Base-by-base conservation (phyloP, 2,329 filamentous ascomycete genomes). In the Pseudogymnoascus sp. region DNA sequence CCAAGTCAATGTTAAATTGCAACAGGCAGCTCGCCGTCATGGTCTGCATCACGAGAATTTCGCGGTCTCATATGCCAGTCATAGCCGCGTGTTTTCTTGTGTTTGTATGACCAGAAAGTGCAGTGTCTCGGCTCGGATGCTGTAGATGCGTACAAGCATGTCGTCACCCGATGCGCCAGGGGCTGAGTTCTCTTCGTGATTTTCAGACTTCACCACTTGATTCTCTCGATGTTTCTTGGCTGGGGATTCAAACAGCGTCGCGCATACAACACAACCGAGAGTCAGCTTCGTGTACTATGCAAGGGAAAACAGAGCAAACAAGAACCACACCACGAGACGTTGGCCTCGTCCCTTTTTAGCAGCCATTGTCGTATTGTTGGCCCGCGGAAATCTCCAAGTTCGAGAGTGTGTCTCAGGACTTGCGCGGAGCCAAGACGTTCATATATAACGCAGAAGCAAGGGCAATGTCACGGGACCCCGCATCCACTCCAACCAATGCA, bases 91-190 rank as follows among this genome's bases (percentile, higher is more conserved):
- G 27, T 55, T 55, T 55, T 55, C 13, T 52, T 6, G 27, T 7
- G n/a, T 18, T 55, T 55, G 45, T 55, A 55, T 33, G 45, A 18
- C 18, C n/a, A 18, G 10, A 5, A 5, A 45, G 10, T 27, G 27
- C 21, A 27, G 18, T 55, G 45, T 55, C 45, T 55, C 27, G 45
- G 27, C 27, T 33, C 45, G 45, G 27, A 55, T 55, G 45, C 27
- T 55, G 27, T 55, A 33, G 27, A 31, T 55, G 27, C 27, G 45
- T 55, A 55, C 45, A 55, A 55, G n/a, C 29, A 55, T 55, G 45
- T 5, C n/a, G 2, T 55, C 27, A 55, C 45, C 45, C 27, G 45
- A 9, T 55, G n/a, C n/a, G 7, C 10, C n/a, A 33, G 27, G 8
- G 45, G 27, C 45, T 15, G 25, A 48, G 42, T 31, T 9, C 45